Conservation (phyloP, 176 grass and related monocot species). For the Melocanna baccifera region DNA sequence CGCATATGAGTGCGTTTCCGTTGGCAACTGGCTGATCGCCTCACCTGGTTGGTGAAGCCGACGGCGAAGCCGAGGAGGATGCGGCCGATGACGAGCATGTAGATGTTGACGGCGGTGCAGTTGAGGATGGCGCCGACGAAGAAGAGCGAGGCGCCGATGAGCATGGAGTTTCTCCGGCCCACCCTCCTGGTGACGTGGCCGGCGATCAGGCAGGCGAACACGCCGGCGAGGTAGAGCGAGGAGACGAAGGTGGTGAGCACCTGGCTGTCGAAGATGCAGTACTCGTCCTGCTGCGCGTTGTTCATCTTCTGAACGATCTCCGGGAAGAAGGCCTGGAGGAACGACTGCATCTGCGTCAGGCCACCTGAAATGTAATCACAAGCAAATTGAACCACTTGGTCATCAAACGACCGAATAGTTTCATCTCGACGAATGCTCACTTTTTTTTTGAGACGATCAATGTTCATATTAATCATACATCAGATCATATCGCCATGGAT, state of each 20-base stretch:
- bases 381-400: not conserved
- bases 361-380: conserved; percentile 43
- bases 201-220: conserved; percentile 58
- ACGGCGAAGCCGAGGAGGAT: conserved; percentile 82
- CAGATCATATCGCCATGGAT: not conserved
- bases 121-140: conserved; percentile 58
- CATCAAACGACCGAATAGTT: not conserved
- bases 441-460: not conserved
- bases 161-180: conserved; percentile 58
- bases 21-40: not conserved
- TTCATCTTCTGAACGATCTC: conserved; percentile 58
- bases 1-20: not conserved
- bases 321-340: conserved; percentile 73
- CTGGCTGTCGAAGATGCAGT: conserved; percentile 77
- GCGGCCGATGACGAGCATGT: conserved; percentile 82
- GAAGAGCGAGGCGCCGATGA: conserved; percentile 72
- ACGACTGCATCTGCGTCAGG: conserved; percentile 71
- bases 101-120: conserved; percentile 60
- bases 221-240: conserved; percentile 72
- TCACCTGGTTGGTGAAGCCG: conserved; percentile 89
- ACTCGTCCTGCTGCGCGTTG: conserved; percentile 49
- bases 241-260: conserved; percentile 77
- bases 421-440: not conserved
- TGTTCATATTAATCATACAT: not conserved
- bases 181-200: conserved; percentile 56